Evolutionary conservation across 257 asterid genomes (phyloP).

Genomic region (Rubia yunnanensis): DNA sequence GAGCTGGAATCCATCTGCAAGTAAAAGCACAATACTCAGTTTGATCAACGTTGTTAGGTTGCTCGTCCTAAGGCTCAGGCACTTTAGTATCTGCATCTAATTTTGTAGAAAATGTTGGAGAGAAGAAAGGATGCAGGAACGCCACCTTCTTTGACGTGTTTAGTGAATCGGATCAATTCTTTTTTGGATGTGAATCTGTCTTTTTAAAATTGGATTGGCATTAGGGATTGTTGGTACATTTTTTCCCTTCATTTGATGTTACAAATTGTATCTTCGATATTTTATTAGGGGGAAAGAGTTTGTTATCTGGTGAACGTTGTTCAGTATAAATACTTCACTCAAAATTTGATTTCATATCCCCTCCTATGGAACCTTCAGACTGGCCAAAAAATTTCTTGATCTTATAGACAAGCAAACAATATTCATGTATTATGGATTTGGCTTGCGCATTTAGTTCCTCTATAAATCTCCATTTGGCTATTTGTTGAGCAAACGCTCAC

Average conservation of each 20-base stretch:
- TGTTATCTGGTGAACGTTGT: background rate
- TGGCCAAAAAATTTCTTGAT: background rate
- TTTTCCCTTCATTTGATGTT: slow-evolving; percentile 1
- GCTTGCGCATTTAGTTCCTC: no score
- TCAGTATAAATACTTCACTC: background rate
- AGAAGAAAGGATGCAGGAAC: slow-evolving; percentile 4
- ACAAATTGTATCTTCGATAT: background rate
- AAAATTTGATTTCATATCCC: background rate
- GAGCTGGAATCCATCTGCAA: background rate
- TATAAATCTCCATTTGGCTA: no score
- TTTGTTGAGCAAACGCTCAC: no score
- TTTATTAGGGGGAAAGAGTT: background rate
- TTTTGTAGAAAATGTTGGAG: slow-evolving; percentile 13
- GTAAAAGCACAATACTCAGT: background rate
- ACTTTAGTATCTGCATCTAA: slow-evolving; percentile 7
- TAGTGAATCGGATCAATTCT: background rate
- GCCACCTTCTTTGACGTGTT: background rate
- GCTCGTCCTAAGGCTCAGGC: background rate
- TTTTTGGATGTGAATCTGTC: background rate
- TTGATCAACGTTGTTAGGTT: background rate
- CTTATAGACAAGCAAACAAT: no score
- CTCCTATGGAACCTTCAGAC: no score
- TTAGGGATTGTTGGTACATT: slow-evolving; percentile 3
- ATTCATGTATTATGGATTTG: no score
- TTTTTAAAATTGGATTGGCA: background rate